Evolutionary conservation across 2,329 filamentous ascomycete genomes (phyloP).

Genomic region (Parastagonospora avenae): DNA sequence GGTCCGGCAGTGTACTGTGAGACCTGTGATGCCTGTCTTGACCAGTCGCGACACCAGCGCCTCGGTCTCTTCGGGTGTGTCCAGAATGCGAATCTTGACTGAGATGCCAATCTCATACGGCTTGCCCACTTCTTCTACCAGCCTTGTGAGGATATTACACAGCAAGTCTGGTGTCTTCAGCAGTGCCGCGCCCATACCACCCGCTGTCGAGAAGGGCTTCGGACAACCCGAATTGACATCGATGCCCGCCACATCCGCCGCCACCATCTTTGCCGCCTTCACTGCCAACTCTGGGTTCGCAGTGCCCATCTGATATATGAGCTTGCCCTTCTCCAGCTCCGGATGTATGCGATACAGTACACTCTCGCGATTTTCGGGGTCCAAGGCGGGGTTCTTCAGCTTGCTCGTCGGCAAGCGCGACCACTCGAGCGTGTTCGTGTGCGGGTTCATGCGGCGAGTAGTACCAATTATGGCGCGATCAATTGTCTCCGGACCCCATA

Average conservation of each 20-base stretch:
- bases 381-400: constrained; percentile 61
- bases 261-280: constrained; percentile 80
- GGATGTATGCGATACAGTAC: constrained; percentile 87
- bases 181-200: constrained; percentile 94
- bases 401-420: constrained; percentile 75
- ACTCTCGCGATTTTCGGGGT: constrained; percentile 61
- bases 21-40: constrained; percentile 84
- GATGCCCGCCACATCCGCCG: constrained; percentile 86
- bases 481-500: constrained; percentile 97
- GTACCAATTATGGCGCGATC: constrained; percentile 91
- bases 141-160: constrained; percentile 77
- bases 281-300: constrained; percentile 83
- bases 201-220: constrained; percentile 91
- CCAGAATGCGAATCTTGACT: constrained; percentile 91
- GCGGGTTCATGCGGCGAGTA: constrained; percentile 74
- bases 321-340: constrained; percentile 70
- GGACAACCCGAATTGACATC: constrained; percentile 98
- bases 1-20: constrained; percentile 95
- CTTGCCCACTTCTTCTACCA: constrained; percentile 78
- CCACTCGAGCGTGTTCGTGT: constrained; percentile 83
- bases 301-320: constrained; percentile 94
- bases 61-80: constrained; percentile 76
- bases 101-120: constrained; percentile 90
- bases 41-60: constrained; percentile 77
- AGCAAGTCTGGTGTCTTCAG: constrained; percentile 84